A percentile compares a stretch with the other conserved stretches of the same genome.
These are phyloP conservation scores for Sedum album DNA, from an alignment of 164 flowering plant species.

Conservation along the genomic window DNA sequence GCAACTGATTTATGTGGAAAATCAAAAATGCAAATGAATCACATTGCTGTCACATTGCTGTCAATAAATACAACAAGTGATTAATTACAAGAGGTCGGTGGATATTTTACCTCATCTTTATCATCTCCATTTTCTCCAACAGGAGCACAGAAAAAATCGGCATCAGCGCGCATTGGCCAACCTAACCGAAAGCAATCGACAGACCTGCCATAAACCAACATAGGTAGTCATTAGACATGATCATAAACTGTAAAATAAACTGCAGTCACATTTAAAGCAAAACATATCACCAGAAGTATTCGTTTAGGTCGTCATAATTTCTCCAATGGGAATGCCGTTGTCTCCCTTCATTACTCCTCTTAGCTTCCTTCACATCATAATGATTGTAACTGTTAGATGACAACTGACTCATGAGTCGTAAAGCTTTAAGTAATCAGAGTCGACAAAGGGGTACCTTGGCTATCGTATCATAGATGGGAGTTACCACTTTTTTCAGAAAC, in stretches of 20 bases:
- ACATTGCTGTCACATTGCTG: not conserved
- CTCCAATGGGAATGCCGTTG: conserved; percentile 95
- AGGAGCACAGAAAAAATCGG: conserved; percentile 69
- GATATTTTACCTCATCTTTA: conserved; percentile 42
- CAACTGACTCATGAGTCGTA: not conserved
- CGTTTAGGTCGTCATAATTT: conserved; percentile 93
- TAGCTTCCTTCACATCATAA: conserved; percentile 56
- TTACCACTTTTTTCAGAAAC: conserved; percentile 70
- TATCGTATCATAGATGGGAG: conserved; percentile 71
- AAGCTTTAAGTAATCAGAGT: not conserved
- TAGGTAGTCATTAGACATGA: not conserved
- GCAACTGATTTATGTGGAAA: not conserved
- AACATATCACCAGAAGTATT: conserved; percentile 69
- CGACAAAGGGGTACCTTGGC: conserved; percentile 40
- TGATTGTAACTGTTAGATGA: not conserved
- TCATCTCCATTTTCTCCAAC: conserved; percentile 18
- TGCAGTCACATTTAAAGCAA: not conserved
- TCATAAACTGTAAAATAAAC: not conserved
- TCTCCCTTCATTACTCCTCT: conserved; percentile 60
- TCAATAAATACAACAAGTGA: not conserved
- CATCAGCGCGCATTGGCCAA: conserved; percentile 98
- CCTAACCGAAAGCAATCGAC: conserved; percentile 81
- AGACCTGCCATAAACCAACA: conserved; percentile 44
- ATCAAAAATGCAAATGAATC: not conserved
- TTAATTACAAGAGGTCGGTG: not conserved